Evolutionary conservation across 1,284 basidiomycete genomes (phyloP).

Genomic region (Ustilago esculenta): DNA sequence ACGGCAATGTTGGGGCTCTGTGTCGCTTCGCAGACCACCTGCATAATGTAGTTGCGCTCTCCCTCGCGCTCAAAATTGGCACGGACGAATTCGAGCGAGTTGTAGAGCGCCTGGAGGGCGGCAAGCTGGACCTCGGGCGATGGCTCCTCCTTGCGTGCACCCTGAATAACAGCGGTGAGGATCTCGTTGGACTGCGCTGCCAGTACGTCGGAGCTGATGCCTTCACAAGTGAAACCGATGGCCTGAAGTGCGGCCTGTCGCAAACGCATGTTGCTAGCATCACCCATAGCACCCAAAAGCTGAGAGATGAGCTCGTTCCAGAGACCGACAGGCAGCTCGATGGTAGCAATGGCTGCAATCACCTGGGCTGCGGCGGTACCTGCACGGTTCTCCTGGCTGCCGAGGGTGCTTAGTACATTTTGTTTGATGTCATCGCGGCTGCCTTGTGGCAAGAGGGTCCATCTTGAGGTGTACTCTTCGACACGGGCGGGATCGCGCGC

Average conservation of each 20-base stretch:
- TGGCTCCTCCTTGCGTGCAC: slow-evolving; percentile 93
- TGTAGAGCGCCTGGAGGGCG: slow-evolving; percentile 90
- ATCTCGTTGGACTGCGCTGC: slow-evolving; percentile 94
- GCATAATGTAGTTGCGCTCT: slow-evolving; percentile 99
- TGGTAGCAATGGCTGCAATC: slow-evolving; percentile 89
- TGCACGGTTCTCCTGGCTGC: slow-evolving; percentile 77
- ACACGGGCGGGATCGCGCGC: slow-evolving; percentile 79
- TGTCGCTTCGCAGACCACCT: slow-evolving; percentile 98
- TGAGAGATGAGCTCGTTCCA: slow-evolving; percentile 92
- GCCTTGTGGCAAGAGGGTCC: slow-evolving; percentile 79
- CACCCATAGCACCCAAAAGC: slow-evolving; percentile 86
- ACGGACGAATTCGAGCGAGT: slow-evolving; percentile 96
- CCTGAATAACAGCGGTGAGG: slow-evolving; percentile 96
- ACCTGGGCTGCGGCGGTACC: slow-evolving; percentile 91
- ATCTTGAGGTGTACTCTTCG: slow-evolving; percentile 69
- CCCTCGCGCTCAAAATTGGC: slow-evolving; percentile 90
- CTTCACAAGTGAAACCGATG: slow-evolving; percentile 96
- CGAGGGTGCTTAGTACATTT: slow-evolving; percentile 83
- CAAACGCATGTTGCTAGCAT: slow-evolving; percentile 79
- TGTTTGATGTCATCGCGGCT: slow-evolving; percentile 87
- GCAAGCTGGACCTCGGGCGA: slow-evolving; percentile 89
- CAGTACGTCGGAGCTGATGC: slow-evolving; percentile 80
- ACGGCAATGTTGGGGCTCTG: slow-evolving; percentile 82
- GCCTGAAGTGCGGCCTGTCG: slow-evolving; percentile 90
- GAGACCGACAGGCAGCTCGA: slow-evolving; percentile 85